Evolutionary conservation across 148 eudicot genomes (phyloP).

Genomic region (Cornus kousa): DNA sequence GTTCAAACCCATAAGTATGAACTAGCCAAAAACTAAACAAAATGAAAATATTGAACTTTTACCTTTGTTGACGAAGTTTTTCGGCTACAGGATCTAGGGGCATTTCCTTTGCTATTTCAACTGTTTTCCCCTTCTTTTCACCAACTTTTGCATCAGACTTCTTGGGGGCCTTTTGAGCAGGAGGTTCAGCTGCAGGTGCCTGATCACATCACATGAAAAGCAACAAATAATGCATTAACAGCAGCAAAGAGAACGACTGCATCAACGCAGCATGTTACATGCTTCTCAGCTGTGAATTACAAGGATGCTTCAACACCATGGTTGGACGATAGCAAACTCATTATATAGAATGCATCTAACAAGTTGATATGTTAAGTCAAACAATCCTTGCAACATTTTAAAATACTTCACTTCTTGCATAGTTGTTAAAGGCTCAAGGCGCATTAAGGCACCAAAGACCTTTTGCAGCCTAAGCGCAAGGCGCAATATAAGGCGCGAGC

Average conservation of each 20-base stretch:
- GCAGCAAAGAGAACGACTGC: neutral
- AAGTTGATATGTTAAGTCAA: neutral
- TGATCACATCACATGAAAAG: constrained; percentile 11
- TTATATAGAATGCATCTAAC: neutral
- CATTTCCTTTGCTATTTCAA: constrained; percentile 32
- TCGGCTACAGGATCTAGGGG: constrained; percentile 49
- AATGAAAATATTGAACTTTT: neutral
- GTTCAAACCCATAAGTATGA: no score
- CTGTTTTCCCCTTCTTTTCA: constrained; percentile 43
- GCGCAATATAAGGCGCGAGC: no score
- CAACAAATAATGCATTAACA: neutral
- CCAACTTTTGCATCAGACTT: constrained; percentile 33
- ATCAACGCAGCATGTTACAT: neutral
- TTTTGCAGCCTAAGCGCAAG: no score
- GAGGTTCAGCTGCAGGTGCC: constrained; percentile 44
- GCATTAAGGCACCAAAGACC: no score
- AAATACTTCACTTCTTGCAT: neutral
- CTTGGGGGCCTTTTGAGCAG: constrained; percentile 31
- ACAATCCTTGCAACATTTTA: neutral
- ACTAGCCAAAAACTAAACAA: neutral
- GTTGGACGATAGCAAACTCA: neutral
- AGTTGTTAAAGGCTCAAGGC: no score
- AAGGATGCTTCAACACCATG: neutral
- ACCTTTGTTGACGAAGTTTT: constrained; percentile 61
- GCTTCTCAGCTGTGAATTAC: neutral